A percentile compares a stretch with the other conserved stretches of the same genome.
phyloP scores from a whole-genome alignment of 1,284 basidiomycete genomes.

The Microbotryum lychnidis-dioicae region DNA sequence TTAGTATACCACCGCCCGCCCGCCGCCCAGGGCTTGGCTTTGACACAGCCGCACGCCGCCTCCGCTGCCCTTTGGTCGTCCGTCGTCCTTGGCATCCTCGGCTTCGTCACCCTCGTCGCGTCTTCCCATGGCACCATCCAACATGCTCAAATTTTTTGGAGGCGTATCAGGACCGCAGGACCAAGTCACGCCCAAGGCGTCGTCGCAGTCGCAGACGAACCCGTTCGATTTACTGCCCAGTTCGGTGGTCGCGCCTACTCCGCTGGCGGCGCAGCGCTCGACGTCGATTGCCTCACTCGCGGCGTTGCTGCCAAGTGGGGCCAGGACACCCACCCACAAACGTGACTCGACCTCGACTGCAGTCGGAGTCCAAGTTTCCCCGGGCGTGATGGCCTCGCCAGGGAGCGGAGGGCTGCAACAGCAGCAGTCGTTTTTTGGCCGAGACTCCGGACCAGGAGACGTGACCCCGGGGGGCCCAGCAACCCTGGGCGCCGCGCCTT shows the following conservation, averaged over 20 bases:
- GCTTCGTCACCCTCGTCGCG: background rate
- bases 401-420: background rate
- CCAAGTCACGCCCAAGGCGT: slow-evolving; percentile 29
- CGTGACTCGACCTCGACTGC: background rate
- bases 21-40: background rate
- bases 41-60: background rate
- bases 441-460: slow-evolving; percentile 4
- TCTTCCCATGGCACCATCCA: background rate
- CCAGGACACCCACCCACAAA: background rate
- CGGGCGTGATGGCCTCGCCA: too few relatives aligned
- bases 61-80: background rate
- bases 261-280: slow-evolving; percentile 9
- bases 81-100: background rate
- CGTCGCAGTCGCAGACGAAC: slow-evolving; percentile 12
- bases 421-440: background rate
- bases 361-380: too few relatives aligned
- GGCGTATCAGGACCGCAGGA: slow-evolving; percentile 14
- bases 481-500: slow-evolving; percentile 2
- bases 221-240: slow-evolving; percentile 25
- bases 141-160: slow-evolving; percentile 29
- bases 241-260: slow-evolving; percentile 1
- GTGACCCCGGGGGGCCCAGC: slow-evolving; percentile 21
- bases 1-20: background rate
- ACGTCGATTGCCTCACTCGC: slow-evolving; percentile 4
- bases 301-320: background rate